A percentile compares a stretch with the other conserved stretches of the same genome.
These are phyloP conservation scores for Pseudocercospora fijiensis DNA, from an alignment of 2,329 filamentous ascomycete genomes.

Conservation along the genomic window DNA sequence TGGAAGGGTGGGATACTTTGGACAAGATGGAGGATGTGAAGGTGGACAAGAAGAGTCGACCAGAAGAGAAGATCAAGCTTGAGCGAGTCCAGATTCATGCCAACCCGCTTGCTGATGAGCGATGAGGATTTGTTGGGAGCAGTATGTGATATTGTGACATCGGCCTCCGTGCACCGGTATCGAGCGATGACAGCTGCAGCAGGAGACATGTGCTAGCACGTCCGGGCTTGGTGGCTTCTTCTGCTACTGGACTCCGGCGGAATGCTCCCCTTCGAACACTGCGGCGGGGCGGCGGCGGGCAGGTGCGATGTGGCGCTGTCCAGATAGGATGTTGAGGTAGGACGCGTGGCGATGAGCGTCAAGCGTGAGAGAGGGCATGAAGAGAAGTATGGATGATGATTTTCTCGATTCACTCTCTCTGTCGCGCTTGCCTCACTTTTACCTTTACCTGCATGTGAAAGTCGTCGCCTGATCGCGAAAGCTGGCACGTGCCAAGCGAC, in stretches of 20 bases:
- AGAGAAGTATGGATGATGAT: background rate
- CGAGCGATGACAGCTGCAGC: background rate
- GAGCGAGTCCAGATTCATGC: conserved; percentile 72
- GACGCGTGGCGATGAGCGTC: background rate
- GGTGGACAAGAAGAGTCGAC: conserved; percentile 76
- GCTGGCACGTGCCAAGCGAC: background rate
- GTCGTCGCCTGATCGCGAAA: background rate
- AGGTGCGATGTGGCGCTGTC: no score
- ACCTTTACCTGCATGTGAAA: background rate
- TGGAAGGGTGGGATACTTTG: conserved; percentile 61
- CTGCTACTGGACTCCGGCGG: background rate
- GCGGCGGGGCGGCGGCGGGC: background rate
- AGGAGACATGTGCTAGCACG: background rate
- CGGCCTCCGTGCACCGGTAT: background rate
- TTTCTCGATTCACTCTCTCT: background rate
- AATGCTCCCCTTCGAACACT: background rate
- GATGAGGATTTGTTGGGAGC: conserved; percentile 24
- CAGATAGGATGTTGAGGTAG: background rate
- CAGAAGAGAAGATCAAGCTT: conserved; percentile 65
- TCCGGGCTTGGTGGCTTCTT: background rate
- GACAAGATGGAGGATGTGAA: conserved; percentile 69
- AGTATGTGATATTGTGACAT: background rate
- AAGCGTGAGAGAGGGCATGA: background rate
- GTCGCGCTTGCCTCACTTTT: background rate
- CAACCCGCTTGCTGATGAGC: conserved; percentile 65